Conservation (phyloP, 345 rosid species). For the Orychophragmus violaceus region DNA sequence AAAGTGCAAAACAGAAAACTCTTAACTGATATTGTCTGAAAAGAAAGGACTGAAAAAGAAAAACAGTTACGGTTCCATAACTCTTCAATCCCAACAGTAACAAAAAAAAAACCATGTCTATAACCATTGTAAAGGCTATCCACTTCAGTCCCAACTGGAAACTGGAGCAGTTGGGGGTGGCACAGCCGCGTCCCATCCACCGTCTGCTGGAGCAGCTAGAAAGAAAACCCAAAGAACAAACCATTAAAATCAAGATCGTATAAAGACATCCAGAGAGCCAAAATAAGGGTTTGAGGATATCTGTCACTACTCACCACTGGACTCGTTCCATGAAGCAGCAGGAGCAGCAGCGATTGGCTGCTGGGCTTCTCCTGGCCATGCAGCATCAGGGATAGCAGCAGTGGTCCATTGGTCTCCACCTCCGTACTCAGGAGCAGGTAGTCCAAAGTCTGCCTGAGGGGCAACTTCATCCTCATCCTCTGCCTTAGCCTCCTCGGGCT, state of each 20-base stretch:
- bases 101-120: slow-evolving; percentile 11
- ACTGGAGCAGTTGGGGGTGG: slow-evolving; percentile 27
- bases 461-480: slow-evolving; percentile 54
- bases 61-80: slow-evolving; percentile 7
- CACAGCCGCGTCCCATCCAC: slow-evolving; percentile 3
- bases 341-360: slow-evolving; percentile 57
- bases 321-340: slow-evolving; percentile 39
- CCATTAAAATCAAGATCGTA: background rate
- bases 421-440: slow-evolving; percentile 43
- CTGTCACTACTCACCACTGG: slow-evolving; percentile 17
- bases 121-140: slow-evolving; percentile 5
- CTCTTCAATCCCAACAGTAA: slow-evolving; percentile 16
- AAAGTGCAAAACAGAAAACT: background rate
- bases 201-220: background rate
- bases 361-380: slow-evolving; percentile 55
- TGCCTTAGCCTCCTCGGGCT: slow-evolving; percentile 62
- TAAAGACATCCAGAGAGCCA: background rate
- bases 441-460: slow-evolving; percentile 25
- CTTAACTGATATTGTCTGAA: background rate
- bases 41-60: slow-evolving; percentile 6
- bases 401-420: slow-evolving; percentile 55
- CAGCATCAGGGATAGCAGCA: slow-evolving; percentile 38
- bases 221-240: background rate
- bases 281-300: background rate
- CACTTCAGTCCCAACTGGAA: slow-evolving; percentile 44